phyloP scores from a whole-genome alignment of 495 filamentous ascomycete species.

The Lasiosphaeria hispida region DNA sequence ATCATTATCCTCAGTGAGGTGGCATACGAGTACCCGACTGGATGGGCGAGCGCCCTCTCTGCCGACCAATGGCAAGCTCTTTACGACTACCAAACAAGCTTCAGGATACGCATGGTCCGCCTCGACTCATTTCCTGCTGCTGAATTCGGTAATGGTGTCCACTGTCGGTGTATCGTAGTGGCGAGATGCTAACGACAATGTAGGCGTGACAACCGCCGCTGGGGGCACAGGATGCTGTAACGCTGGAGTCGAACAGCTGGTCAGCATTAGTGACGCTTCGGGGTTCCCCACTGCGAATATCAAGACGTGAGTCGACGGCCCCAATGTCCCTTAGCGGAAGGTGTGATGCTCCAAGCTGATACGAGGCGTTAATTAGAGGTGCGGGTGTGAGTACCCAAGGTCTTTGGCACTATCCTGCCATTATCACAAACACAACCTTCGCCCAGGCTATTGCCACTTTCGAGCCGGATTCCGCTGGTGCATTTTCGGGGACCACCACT shows the following conservation, averaged over 20 bases:
- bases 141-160: conserved; percentile 43
- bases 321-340: background rate
- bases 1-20: conserved; percentile 58
- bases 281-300: conserved; percentile 53
- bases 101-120: conserved; percentile 61
- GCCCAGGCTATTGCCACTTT: conserved; percentile 56
- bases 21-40: conserved; percentile 51
- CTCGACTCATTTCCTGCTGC: conserved; percentile 55
- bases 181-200: background rate
- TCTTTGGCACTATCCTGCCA: conserved; percentile 59
- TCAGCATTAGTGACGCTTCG: conserved; percentile 48
- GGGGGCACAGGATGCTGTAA: conserved; percentile 37
- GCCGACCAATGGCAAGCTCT: conserved; percentile 55
- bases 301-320: conserved; percentile 25
- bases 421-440: conserved; percentile 50
- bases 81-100: conserved; percentile 56
- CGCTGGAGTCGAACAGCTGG: conserved; percentile 49
- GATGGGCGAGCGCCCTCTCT: conserved; percentile 55
- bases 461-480: conserved; percentile 30
- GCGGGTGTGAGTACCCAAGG: conserved; percentile 33
- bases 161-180: background rate
- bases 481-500: conserved; percentile 30
- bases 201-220: conserved; percentile 22
- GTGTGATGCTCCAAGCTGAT: background rate
- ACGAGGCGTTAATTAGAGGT: conserved; percentile 8